phyloP scores from a whole-genome alignment of 2,329 filamentous ascomycete genomes.

The Phyllosticta capitalensis region DNA sequence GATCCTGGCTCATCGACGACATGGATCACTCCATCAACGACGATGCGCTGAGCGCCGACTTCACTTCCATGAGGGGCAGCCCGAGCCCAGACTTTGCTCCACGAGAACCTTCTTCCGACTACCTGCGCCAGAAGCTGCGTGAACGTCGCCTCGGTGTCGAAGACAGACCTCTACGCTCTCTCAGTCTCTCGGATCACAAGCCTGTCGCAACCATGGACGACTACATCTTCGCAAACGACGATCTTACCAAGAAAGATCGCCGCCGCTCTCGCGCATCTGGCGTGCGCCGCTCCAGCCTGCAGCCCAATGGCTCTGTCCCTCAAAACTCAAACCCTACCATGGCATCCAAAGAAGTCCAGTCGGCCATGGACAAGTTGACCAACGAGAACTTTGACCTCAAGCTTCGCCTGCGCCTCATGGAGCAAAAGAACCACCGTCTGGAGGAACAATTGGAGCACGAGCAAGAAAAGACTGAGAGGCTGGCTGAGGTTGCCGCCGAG shows the following conservation, averaged over 20 bases:
- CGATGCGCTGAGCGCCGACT: not conserved
- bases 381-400: slow-evolving; percentile 12
- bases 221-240: slow-evolving; percentile 10
- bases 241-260: not conserved
- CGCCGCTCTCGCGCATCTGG: not conserved
- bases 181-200: slow-evolving; percentile 1
- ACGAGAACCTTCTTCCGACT: slow-evolving; percentile 1
- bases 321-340: slow-evolving; percentile 1
- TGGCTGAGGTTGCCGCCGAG: slow-evolving; percentile 1
- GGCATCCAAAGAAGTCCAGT: slow-evolving; percentile 4
- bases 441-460: slow-evolving; percentile 4
- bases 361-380: slow-evolving; percentile 7
- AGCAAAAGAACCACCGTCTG: slow-evolving; percentile 3
- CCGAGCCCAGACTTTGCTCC: not conserved
- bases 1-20: not conserved
- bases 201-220: slow-evolving; percentile 1
- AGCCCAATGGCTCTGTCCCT: not conserved
- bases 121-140: slow-evolving; percentile 6
- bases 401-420: slow-evolving; percentile 8
- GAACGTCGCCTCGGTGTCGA: slow-evolving; percentile 5
- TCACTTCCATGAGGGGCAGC: not conserved
- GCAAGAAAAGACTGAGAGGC: slow-evolving; percentile 6
- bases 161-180: not conserved
- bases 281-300: not conserved
- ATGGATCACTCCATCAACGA: not conserved